These are phyloP conservation scores for Acanthamoeba castellanii DNA, from an alignment of 208 protist genomes.

Conservation along the genomic window DNA sequence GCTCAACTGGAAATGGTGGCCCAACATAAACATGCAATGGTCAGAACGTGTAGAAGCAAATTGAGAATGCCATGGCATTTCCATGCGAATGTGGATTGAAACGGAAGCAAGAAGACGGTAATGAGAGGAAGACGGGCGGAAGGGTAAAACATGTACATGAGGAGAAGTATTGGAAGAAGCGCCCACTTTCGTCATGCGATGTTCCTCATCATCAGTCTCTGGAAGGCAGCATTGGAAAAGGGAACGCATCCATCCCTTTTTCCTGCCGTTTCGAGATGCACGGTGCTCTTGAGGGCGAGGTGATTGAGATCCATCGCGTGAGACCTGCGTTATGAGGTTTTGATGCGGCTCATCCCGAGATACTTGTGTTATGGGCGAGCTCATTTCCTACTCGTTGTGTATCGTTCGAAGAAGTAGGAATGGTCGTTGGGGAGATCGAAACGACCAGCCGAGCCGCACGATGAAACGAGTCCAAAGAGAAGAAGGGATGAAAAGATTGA, in stretches of 20 bases:
- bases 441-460: background rate
- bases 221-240: constrained; percentile 1
- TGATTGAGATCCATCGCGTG: constrained; percentile 22
- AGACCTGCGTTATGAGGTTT: constrained; percentile 24
- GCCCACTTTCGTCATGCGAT: background rate
- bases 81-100: too few relatives aligned
- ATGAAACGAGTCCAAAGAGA: too few relatives aligned
- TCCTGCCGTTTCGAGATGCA: background rate
- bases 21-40: background rate
- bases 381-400: background rate
- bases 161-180: constrained; percentile 1
- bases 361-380: constrained; percentile 30
- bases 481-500: too few relatives aligned
- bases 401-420: too few relatives aligned
- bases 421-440: background rate
- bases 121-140: background rate
- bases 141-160: too few relatives aligned
- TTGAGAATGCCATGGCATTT: too few relatives aligned
- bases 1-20: background rate
- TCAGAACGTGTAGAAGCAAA: too few relatives aligned
- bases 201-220: background rate
- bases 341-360: constrained; percentile 49
- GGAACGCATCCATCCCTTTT: constrained; percentile 10
- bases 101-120: background rate
- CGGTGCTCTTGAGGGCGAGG: background rate